Base-by-base conservation (phyloP, 2,329 filamentous ascomycete species). In the Pezicula carpinea region DNA sequence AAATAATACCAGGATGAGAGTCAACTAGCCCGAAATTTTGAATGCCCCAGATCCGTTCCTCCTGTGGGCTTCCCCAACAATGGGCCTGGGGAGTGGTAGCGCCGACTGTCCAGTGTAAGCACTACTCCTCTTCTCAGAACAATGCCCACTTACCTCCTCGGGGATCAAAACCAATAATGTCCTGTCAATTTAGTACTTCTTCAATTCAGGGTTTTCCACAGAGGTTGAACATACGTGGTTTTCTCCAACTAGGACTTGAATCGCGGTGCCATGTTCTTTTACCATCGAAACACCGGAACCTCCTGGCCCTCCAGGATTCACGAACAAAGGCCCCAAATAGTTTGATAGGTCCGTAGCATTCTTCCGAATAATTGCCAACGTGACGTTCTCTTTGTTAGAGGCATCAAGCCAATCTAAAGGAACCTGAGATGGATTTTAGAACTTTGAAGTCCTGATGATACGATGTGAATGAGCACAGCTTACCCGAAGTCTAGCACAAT, bases 161-260 rank as follows among this genome's bases (percentile, higher is more conserved):
- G 2, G 73, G 73, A 39, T 77, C 74, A 44, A 73, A 76, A 32
- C 70, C 67, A 49, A 77, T 66, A 3, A 77, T 63, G 38, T 77
- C 73, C 35, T 38, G 11, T 5, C 14, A 38, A 15, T n/a, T n/a
- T n/a, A n/a, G n/a, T 14, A 18, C 15, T 63, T 69, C 10, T 46
- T 42, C 31, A n/a, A 41, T 23, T 11, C 5, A 34, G 32, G 8
- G 32, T 11, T 29, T n/a, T 11, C 5, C 7, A 18, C 46, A 36
- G 17, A 36, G 15, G 23, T 6, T 17, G 11, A 7, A 59, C 65
- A 58, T 43, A 38, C 35, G 19, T 38, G 35, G 19, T 38, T 38
- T 18, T 38, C 18, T 10, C 35, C 35, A 18, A 38, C 35, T 13
- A 18, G 11, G 19, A 19, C 19, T 5, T 38, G 74, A 3, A 52